Percentiles rank a stretch among this genome's conserved stretches.
Conservation (phyloP, 495 filamentous ascomycete genomes). For the Talaromyces proteolyticus region DNA sequence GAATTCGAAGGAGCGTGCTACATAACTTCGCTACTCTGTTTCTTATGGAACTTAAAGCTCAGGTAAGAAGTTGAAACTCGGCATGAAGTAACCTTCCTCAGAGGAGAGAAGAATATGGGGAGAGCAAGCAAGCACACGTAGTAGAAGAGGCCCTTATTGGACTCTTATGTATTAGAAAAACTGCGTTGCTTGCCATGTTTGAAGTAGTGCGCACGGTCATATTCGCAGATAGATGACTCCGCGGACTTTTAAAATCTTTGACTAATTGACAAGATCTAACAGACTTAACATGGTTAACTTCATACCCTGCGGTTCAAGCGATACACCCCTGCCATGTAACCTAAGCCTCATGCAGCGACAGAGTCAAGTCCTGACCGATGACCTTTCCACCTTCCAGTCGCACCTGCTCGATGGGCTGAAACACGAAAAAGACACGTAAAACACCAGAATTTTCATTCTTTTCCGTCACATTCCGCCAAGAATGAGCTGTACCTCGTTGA, state of each 20-base stretch:
- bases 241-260: not conserved
- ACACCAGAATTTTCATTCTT: conserved; percentile 12
- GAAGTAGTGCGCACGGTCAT: not conserved
- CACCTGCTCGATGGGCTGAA: conserved; percentile 17
- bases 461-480: conserved; percentile 47
- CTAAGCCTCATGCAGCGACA: conserved; percentile 13
- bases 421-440: conserved; percentile 16
- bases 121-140: too few species aligned
- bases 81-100: too few species aligned
- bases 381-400: conserved; percentile 12
- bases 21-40: too few species aligned
- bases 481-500: conserved; percentile 63
- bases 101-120: too few species aligned
- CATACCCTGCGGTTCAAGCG: conserved; percentile 1
- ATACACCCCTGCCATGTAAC: conserved; percentile 3
- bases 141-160: too few species aligned
- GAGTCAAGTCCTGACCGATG: conserved; percentile 15
- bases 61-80: too few species aligned
- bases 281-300: not conserved
- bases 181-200: not conserved
- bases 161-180: too few species aligned
- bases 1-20: too few species aligned
- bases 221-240: not conserved
- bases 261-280: not conserved
- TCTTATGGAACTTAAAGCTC: too few species aligned